Conservation (phyloP, 805 yeast species). For the Yarrowia deformans region DNA sequence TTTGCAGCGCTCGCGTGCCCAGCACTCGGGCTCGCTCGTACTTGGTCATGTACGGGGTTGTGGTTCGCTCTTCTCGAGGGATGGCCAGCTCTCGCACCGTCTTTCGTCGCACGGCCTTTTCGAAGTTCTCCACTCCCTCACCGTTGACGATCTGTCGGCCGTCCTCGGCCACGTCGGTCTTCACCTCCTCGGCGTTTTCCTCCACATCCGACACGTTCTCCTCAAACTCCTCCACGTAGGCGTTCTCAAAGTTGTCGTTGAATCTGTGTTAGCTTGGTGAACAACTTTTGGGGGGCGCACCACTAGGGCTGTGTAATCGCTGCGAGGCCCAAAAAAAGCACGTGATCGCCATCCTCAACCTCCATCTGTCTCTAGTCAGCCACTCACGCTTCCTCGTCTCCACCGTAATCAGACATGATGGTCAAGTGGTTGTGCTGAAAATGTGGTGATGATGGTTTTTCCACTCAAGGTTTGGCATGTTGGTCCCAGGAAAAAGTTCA, state of each 20-base stretch:
- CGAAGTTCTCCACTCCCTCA: conserved; percentile 56
- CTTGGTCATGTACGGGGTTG: conserved; percentile 99
- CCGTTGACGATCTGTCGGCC: conserved; percentile 78
- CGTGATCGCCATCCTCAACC: neutral
- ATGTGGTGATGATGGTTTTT: conserved; percentile 38
- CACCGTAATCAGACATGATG: conserved; percentile 44
- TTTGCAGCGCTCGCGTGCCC: conserved; percentile 97
- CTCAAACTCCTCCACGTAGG: conserved; percentile 69
- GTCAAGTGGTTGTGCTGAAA: conserved; percentile 11
- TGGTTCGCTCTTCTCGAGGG: conserved; percentile 84
- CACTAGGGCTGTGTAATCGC: too few relatives aligned
- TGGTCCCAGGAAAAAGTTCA: conserved; percentile 1
- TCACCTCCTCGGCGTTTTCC: conserved; percentile 54
- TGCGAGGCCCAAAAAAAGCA: too few relatives aligned
- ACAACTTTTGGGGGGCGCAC: too few relatives aligned
- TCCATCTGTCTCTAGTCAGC: too few relatives aligned
- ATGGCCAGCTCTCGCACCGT: conserved; percentile 83
- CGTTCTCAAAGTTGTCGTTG: conserved; percentile 56
- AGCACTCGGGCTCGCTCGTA: conserved; percentile 97
- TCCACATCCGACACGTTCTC: conserved; percentile 82
- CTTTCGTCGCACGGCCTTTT: conserved; percentile 58
- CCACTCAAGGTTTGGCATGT: conserved; percentile 8
- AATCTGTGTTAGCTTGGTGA: conserved; percentile 51
- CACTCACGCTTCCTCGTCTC: conserved; percentile 55
- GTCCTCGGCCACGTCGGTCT: conserved; percentile 64